Base-by-base conservation (phyloP, 2,329 filamentous ascomycete species). In the Colletotrichum scovillei region DNA sequence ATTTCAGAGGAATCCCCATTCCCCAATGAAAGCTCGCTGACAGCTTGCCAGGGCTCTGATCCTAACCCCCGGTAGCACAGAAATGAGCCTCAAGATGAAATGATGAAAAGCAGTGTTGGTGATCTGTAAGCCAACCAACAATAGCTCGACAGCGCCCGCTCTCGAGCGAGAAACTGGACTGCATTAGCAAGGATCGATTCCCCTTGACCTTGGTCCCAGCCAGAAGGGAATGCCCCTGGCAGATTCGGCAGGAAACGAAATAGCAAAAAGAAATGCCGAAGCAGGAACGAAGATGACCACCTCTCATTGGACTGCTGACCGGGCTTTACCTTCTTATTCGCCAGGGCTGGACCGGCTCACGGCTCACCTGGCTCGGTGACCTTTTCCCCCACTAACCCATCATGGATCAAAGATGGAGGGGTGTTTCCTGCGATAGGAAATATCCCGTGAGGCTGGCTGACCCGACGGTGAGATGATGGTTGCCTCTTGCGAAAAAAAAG, bases 181-280 rank as follows among this genome's bases (percentile, higher is more conserved):
- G 62, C n/a, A 28, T 55, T 56, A 53, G 26, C 56, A 16, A 49
- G 35, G 52, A 22, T 32, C 22, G 24, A 16, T 30, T 12, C 46
- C 12, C 30, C n/a, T 32, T 63, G 22, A 24, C 42, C 38, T 24
- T 38, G 22, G 30, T 72, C 57, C 64, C 69, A 53, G n/a, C 57
- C 28, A 28, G 57, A 49, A 35, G 65, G 38, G 26, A 28, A 24
- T 55, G 28, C 53, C 58, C 57, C 69, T 68, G 69, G 56, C 69
- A 68, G 57, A 63, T 68, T 63, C 49, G 63, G 49, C 24, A 68
- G 64, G 22, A 19, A 59, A 35, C 14, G 19, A 58, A 42, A n/a
- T 19, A 57, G 16, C 38, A 63, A 53, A 67, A 67, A 49, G 53
- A 57, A 56, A 63, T 68, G 64, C 58, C 64, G 57, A n/a, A 28